phyloP scores from a whole-genome alignment of 2,329 filamentous ascomycete species.

The Phyllosticta ampelicida region DNA sequence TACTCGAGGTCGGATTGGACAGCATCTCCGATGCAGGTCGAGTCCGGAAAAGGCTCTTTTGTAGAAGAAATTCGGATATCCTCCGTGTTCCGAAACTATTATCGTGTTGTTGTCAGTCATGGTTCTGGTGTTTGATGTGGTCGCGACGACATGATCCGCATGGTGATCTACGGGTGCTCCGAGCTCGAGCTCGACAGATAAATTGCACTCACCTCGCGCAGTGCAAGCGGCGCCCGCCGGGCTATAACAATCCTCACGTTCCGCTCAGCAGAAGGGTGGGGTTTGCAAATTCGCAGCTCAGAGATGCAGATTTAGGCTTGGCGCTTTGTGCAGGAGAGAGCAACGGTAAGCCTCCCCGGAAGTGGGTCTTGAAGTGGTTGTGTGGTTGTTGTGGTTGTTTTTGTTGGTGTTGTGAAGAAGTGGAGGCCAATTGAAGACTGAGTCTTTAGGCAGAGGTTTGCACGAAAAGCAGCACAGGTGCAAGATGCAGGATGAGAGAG shows the following conservation, averaged over 20 bases:
- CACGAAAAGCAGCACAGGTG: background rate
- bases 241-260: slow-evolving; percentile 27
- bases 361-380: background rate
- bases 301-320: slow-evolving; percentile 6
- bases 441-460: background rate
- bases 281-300: slow-evolving; percentile 1
- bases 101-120: slow-evolving; percentile 15
- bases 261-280: background rate
- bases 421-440: background rate
- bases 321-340: slow-evolving; percentile 5
- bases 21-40: slow-evolving; percentile 64
- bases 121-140: background rate
- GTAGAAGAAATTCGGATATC: slow-evolving; percentile 7
- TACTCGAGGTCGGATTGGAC: slow-evolving; percentile 58
- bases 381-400: background rate
- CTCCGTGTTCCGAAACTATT: slow-evolving; percentile 27
- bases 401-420: background rate
- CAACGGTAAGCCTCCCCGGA: background rate
- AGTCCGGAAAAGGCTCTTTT: slow-evolving; percentile 49
- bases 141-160: slow-evolving; percentile 5
- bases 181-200: background rate
- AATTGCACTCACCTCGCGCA: slow-evolving; percentile 52
- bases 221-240: slow-evolving; percentile 73
- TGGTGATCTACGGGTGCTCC: slow-evolving; percentile 1
- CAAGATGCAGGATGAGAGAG: slow-evolving; percentile 4